Conservation (phyloP, 2,329 filamentous ascomycete genomes). For the Annulohypoxylon truncatum region DNA sequence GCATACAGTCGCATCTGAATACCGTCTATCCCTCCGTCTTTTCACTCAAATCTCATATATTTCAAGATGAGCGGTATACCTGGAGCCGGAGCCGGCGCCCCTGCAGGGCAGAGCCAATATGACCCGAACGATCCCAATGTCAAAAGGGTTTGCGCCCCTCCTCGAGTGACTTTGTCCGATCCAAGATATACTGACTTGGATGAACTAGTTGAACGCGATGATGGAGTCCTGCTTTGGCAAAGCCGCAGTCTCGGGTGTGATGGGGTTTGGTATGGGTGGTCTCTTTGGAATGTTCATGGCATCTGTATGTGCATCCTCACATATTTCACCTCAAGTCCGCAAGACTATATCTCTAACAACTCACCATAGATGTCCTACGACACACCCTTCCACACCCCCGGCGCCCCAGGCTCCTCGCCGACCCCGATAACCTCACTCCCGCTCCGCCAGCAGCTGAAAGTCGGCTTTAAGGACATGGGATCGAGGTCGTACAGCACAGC, state of each 20-base stretch:
- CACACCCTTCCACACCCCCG: constrained; percentile 75
- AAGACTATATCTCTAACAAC: constrained; percentile 3
- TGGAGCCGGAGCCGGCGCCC: constrained; percentile 42
- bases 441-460: constrained; percentile 81
- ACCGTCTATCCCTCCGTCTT: not conserved
- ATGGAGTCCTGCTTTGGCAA: constrained; percentile 97
- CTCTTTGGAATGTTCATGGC: constrained; percentile 98
- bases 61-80: constrained; percentile 48
- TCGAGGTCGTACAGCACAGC: constrained; percentile 82
- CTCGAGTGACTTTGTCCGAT: not conserved
- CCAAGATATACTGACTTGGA: constrained; percentile 20
- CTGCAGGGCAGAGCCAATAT: constrained; percentile 35
- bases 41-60: not conserved
- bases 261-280: constrained; percentile 94
- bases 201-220: constrained; percentile 75
- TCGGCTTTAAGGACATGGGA: constrained; percentile 96
- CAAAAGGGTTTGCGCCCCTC: constrained; percentile 57
- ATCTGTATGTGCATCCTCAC: constrained; percentile 71
- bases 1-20: constrained; percentile 12
- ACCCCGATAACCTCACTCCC: constrained; percentile 72
- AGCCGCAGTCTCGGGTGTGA: constrained; percentile 87
- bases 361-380: constrained; percentile 91
- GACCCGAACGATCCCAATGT: constrained; percentile 63
- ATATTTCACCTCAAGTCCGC: not conserved
- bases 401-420: constrained; percentile 52